Percentiles rank a stretch among this genome's conserved stretches.
Conservation (phyloP, 108 stramenopile species). For the Cyclotella cryptica region DNA sequence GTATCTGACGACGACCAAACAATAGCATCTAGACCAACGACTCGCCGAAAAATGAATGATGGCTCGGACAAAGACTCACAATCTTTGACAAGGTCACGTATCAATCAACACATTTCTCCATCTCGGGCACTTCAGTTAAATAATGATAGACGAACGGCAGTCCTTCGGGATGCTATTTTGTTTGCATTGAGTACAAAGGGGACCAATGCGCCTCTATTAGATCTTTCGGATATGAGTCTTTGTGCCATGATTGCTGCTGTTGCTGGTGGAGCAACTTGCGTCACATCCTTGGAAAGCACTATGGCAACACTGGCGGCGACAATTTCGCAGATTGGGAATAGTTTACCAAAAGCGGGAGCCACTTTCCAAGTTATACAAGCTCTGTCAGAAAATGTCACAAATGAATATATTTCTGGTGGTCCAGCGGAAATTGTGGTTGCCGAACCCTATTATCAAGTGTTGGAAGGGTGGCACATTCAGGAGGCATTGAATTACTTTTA, state of each 20-base stretch:
- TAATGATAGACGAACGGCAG: constrained; percentile 49
- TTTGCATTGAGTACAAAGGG: constrained; percentile 51
- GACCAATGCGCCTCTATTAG: constrained; percentile 59
- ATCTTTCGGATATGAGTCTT: constrained; percentile 80
- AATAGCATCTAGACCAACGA: constrained; percentile 23
- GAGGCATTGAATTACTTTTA: constrained; percentile 82
- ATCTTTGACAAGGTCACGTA: neutral
- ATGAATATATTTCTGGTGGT: constrained; percentile 43
- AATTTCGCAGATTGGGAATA: constrained; percentile 75
- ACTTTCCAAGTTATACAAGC: constrained; percentile 58
- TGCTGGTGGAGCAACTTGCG: constrained; percentile 53
- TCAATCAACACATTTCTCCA: constrained; percentile 54
- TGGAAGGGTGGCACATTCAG: constrained; percentile 76
- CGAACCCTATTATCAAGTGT: constrained; percentile 83
- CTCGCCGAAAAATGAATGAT: constrained; percentile 29
- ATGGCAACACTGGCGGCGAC: constrained; percentile 66
- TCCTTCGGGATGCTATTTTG: constrained; percentile 53
- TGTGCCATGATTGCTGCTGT: constrained; percentile 81
- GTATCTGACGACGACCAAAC: constrained; percentile 9
- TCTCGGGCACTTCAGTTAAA: constrained; percentile 74
- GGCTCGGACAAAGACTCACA: neutral
- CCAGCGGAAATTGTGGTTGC: constrained; percentile 68
- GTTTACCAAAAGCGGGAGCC: constrained; percentile 32
- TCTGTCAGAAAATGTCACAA: constrained; percentile 56
- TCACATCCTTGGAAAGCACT: constrained; percentile 73